These are phyloP conservation scores for Backusella sp. DNA, from an alignment of 192 early-diverging fungal species.

Conservation along the genomic window DNA sequence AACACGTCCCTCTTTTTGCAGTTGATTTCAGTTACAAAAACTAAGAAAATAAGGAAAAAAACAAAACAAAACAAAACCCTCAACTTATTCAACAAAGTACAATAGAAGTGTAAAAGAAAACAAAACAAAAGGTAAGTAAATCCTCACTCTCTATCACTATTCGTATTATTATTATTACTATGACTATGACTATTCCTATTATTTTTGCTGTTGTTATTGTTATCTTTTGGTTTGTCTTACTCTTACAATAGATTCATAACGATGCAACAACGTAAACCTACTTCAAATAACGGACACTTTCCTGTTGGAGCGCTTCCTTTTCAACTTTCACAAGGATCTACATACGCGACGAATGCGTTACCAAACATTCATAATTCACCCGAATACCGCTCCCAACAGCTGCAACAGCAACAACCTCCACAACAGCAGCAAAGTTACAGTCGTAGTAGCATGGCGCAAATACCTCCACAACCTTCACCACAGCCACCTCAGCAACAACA, in stretches of 20 bases:
- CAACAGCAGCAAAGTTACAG: not conserved
- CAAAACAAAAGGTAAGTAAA: not conserved
- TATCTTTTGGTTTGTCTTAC: not conserved
- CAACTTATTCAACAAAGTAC: not conserved
- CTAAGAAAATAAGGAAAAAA: too few relatives aligned
- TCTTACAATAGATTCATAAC: not conserved
- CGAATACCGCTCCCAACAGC: constrained; percentile 2
- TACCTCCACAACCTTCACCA: not conserved
- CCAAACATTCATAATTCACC: constrained; percentile 10
- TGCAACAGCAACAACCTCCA: not conserved
- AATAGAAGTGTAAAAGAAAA: not conserved
- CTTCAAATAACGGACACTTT: not conserved
- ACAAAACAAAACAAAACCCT: not conserved
- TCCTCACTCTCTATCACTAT: not conserved
- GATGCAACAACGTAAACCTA: constrained; percentile 4
- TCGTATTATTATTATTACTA: not conserved
- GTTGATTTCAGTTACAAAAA: not conserved
- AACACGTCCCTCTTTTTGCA: not conserved
- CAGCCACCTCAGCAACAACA: not conserved
- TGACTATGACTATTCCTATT: not conserved
- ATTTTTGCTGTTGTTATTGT: not conserved
- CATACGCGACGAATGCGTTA: constrained; percentile 3
- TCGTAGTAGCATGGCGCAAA: not conserved
- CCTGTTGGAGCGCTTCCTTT: not conserved
- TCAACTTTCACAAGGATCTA: not conserved